Base-by-base conservation (phyloP, 176 grass and related monocot genomes). In the Thinopyrum elongatum region DNA sequence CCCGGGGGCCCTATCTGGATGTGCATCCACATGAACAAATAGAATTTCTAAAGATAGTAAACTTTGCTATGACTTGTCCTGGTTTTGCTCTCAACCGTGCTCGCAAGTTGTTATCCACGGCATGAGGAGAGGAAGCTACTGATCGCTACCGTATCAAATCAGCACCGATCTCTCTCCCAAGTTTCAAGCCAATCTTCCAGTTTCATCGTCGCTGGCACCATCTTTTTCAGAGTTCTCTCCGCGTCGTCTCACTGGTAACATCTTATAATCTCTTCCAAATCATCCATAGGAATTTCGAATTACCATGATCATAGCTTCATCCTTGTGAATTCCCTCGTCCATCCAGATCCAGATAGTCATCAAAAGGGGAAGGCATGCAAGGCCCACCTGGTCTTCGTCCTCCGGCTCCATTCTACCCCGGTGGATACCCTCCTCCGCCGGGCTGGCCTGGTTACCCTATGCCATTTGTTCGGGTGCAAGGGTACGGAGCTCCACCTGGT, bases 11-110 rank as follows among this genome's bases (percentile, higher is more conserved):
- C 87, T 57, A 74, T 19, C n/a, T 89, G 80, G 42, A 44, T 4
- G 42, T 44, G 42, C 42, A 13, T 13, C 42, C 42, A 44, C 42
- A 44, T 28, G 39, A 47, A 74, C 7, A 74, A 44, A 26, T 42
- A 65, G 77, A 55, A 28, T 23, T 30, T 57, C 57, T 74, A 80
- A 90, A 66, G 2, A 87, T 90, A 79, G 84, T 26, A 74, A 61
- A 6, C 65, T 28, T 28, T 28, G 19, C 19, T 21, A 2, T 0
- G 14, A 27, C 11, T 27, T 3, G 3, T 8, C 57, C 62, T 60
- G 6, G 15, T 53, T 39, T 82, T 47, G 77, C 36, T 29, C 30
- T 2, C 5, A 39, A 26, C 16, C 19, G 31, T 71, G 35, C n/a
- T 21, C 69, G 16, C 67, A 61, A 46, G 6, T 16, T 39, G 38